phyloP scores from a whole-genome alignment of 441 rosid species.

The Populus hybrid region DNA sequence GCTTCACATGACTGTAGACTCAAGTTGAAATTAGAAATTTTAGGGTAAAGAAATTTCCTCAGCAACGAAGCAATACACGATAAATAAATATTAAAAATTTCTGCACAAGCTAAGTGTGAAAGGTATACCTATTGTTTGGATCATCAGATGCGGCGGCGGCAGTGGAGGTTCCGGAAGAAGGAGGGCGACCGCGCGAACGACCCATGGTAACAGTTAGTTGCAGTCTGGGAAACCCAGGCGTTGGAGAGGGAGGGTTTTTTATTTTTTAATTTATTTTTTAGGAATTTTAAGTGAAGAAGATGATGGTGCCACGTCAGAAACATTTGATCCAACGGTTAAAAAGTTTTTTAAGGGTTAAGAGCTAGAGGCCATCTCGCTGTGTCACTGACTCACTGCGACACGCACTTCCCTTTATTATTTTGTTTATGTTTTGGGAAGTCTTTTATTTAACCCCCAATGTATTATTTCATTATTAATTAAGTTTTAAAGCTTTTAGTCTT shows the following conservation, averaged over 20 bases:
- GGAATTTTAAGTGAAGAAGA: not conserved
- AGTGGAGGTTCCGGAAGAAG: conserved; percentile 38
- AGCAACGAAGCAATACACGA: conserved; percentile 4
- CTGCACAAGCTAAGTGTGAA: not conserved
- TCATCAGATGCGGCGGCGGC: conserved; percentile 22
- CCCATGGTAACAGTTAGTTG: conserved; percentile 37
- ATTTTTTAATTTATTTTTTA: not conserved
- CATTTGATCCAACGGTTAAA: conserved; percentile 11
- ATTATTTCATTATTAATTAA: too few relatives aligned
- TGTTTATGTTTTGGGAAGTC: too few relatives aligned
- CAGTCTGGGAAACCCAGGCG: too few relatives aligned
- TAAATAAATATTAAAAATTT: not conserved
- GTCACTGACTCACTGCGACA: too few relatives aligned
- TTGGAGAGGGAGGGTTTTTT: not conserved
- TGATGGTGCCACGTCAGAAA: conserved; percentile 5
- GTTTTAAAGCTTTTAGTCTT: too few relatives aligned
- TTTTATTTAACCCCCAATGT: too few relatives aligned
- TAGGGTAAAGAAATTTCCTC: not conserved
- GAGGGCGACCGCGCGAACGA: conserved; percentile 52
- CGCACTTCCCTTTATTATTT: too few relatives aligned
- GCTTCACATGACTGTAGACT: not conserved
- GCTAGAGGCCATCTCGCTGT: too few relatives aligned
- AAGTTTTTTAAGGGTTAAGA: not conserved
- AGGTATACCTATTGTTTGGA: not conserved
- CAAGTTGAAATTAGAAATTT: not conserved